Conservation (phyloP, 2,329 filamentous ascomycete species). For the Cladorrhinum sp. region DNA sequence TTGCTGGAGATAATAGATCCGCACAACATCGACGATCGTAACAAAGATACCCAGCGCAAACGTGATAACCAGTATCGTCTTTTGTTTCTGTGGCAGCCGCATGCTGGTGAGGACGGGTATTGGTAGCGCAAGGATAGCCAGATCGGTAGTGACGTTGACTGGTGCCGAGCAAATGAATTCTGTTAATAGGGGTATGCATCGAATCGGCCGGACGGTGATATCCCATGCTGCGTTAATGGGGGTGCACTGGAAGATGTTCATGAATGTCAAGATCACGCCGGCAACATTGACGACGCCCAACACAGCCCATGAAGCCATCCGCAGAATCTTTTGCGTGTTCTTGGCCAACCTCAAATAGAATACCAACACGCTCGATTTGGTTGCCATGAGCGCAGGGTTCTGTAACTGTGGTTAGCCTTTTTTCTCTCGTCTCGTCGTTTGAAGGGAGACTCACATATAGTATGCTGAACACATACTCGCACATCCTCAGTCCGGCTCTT, state of each 20-base stretch:
- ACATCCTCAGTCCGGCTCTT: constrained; percentile 51
- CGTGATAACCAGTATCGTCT: constrained; percentile 80
- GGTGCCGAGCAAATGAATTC: constrained; percentile 74
- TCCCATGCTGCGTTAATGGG: constrained; percentile 71
- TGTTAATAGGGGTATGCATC: constrained; percentile 58
- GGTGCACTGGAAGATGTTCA: constrained; percentile 83
- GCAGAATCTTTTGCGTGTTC: constrained; percentile 71
- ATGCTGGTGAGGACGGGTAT: constrained; percentile 86
- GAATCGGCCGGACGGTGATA: constrained; percentile 32
- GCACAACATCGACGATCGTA: constrained; percentile 80
- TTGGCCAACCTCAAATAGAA: constrained; percentile 85
- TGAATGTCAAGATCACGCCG: constrained; percentile 74
- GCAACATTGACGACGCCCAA: constrained; percentile 75
- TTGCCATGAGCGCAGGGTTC: constrained; percentile 87
- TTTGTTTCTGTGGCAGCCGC: constrained; percentile 80
- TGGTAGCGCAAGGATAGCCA: constrained; percentile 82
- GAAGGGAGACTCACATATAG: constrained; percentile 50
- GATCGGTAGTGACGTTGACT: constrained; percentile 86
- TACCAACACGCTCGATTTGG: constrained; percentile 87
- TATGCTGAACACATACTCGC: constrained; percentile 64
- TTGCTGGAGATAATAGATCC: constrained; percentile 84
- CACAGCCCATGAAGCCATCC: constrained; percentile 77
- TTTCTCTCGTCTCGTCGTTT: background rate
- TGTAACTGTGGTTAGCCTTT: constrained; percentile 34
- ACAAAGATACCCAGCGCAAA: constrained; percentile 88